A percentile compares a stretch with the other conserved stretches of the same genome.
Evolutionary conservation across 2,329 filamentous ascomycete species (phyloP).

Genomic region (Botrytis byssoidea): DNA sequence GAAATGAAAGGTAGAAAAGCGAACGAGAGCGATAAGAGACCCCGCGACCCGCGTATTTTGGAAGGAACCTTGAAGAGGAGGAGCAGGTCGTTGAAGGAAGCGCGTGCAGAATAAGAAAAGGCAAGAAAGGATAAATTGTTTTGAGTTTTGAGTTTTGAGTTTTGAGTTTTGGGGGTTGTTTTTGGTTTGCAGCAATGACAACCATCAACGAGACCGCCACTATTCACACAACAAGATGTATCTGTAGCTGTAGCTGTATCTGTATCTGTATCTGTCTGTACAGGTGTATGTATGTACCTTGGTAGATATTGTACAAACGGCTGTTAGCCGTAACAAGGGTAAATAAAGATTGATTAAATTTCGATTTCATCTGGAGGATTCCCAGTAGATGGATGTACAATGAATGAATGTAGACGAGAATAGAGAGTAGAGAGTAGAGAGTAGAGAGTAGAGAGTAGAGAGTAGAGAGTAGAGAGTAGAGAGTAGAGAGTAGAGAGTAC

Average conservation of each 20-base stretch:
- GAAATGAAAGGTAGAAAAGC: conserved; percentile 15
- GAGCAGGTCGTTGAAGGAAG: conserved; percentile 7
- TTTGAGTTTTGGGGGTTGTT: neutral
- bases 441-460: neutral
- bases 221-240: neutral
- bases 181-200: neutral
- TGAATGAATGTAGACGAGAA: neutral
- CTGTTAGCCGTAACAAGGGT: neutral
- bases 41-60: conserved; percentile 18
- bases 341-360: neutral
- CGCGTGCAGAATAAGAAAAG: conserved; percentile 4
- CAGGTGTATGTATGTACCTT: neutral
- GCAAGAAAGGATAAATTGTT: conserved; percentile 4
- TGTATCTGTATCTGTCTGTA: neutral
- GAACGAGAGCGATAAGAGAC: conserved; percentile 5
- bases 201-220: neutral
- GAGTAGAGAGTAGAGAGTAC: neutral
- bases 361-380: neutral
- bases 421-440: neutral
- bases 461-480: too few relatives aligned
- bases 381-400: neutral
- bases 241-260: neutral
- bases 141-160: neutral
- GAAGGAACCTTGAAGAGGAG: neutral
- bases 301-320: neutral